Conservation (phyloP, 495 filamentous ascomycete species). For the Xylaria palmicola region DNA sequence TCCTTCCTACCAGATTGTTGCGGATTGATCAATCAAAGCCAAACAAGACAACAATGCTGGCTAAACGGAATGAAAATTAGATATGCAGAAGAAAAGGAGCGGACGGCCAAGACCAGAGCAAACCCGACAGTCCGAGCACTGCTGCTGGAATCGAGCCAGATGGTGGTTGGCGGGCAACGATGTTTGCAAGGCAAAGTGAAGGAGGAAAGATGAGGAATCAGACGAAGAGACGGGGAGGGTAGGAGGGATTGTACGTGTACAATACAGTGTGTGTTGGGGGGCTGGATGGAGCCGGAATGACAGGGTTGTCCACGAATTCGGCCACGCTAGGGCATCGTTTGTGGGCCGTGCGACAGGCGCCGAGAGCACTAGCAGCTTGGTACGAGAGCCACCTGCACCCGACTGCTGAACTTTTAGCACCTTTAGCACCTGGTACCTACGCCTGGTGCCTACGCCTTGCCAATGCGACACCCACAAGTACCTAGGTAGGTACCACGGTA, state of each 20-base stretch:
- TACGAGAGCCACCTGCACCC: background rate
- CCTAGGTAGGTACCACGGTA: background rate
- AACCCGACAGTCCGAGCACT: conserved; percentile 42
- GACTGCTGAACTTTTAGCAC: too few species aligned
- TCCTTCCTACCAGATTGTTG: conserved; percentile 10
- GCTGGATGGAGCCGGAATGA: background rate
- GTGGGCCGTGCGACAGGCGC: conserved; percentile 8
- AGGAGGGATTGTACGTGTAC: conserved; percentile 19
- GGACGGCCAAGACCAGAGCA: conserved; percentile 55
- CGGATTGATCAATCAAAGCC: conserved; percentile 18
- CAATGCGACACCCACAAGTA: background rate
- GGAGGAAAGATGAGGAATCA: conserved; percentile 33
- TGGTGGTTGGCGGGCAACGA: conserved; percentile 25
- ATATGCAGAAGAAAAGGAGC: conserved; percentile 42
- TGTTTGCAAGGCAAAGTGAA: conserved; percentile 31
- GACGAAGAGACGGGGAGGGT: conserved; percentile 32
- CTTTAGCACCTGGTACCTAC: too few species aligned
- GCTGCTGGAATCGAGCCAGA: conserved; percentile 49
- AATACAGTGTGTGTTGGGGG: conserved; percentile 7
- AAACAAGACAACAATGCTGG: conserved; percentile 30
- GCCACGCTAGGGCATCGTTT: background rate
- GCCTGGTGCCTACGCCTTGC: background rate
- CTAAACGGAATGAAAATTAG: conserved; percentile 29
- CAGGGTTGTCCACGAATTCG: background rate
- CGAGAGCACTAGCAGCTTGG: conserved; percentile 1